Percentiles rank a stretch among this genome's conserved stretches.
Evolutionary conservation across 2,329 filamentous ascomycete species (phyloP).

Genomic region (Ophiostoma populinum): DNA sequence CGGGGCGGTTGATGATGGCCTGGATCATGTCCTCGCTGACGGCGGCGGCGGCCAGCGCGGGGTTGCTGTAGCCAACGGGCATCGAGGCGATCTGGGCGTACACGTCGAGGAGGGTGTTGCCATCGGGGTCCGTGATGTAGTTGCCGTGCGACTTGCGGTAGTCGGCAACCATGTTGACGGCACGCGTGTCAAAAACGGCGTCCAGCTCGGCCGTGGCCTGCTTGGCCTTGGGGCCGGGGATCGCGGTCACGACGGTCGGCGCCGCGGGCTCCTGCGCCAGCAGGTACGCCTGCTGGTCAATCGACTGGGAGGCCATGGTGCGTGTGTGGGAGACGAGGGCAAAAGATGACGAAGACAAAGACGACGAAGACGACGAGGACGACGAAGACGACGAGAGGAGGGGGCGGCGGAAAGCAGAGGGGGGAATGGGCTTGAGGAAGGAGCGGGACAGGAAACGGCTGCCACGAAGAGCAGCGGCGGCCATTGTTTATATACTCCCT

Average conservation of each 20-base stretch:
- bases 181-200: constrained; percentile 70
- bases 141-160: constrained; percentile 63
- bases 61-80: constrained; percentile 85
- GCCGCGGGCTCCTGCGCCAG: constrained; percentile 28
- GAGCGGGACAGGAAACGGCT: constrained; percentile 7
- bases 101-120: constrained; percentile 56
- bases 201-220: constrained; percentile 48
- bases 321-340: constrained; percentile 1
- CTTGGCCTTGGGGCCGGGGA: constrained; percentile 63
- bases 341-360: background rate
- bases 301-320: constrained; percentile 10
- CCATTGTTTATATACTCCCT: constrained; percentile 10
- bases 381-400: background rate
- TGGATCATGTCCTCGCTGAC: constrained; percentile 62
- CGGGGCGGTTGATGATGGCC: constrained; percentile 73
- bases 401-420: background rate
- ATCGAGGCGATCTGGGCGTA: constrained; percentile 91
- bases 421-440: constrained; percentile 1
- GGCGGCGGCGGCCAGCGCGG: constrained; percentile 50
- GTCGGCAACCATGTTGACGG: constrained; percentile 67
- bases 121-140: constrained; percentile 60
- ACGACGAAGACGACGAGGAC: background rate
- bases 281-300: constrained; percentile 13
- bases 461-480: constrained; percentile 6
- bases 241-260: constrained; percentile 37